Conservation (phyloP, 2,329 filamentous ascomycete species). For the Hyphodiscus sp. region DNA sequence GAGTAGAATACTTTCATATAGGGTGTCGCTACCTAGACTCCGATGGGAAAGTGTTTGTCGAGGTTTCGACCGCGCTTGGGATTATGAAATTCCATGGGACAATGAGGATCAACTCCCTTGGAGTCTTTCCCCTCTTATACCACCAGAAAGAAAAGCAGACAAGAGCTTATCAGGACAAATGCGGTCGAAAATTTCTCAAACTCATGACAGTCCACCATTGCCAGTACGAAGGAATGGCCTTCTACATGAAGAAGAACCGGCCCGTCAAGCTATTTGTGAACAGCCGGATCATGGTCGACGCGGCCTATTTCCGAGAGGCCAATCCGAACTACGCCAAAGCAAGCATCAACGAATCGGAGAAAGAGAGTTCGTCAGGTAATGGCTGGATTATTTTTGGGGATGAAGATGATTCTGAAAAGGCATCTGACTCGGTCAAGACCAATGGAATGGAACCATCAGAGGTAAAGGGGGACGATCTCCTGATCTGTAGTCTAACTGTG, state of each 20-base stretch:
- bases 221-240: neutral
- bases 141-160: constrained; percentile 20
- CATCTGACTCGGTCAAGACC: neutral
- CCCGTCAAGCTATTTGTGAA: neutral
- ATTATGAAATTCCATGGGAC: constrained; percentile 14
- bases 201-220: constrained; percentile 21
- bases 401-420: neutral
- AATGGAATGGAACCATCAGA: constrained; percentile 10
- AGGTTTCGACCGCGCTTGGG: constrained; percentile 19
- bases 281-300: neutral
- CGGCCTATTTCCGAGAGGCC: neutral
- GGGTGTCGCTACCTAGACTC: constrained; percentile 18
- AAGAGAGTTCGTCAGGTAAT: too few species aligned
- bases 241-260: neutral
- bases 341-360: neutral
- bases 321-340: neutral
- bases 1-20: constrained; percentile 12
- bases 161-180: constrained; percentile 22
- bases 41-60: constrained; percentile 24
- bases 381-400: too few species aligned
- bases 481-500: constrained; percentile 11
- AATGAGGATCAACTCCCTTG: constrained; percentile 24
- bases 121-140: constrained; percentile 29
- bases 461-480: constrained; percentile 7
- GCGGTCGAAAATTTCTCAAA: constrained; percentile 26